phyloP scores from a whole-genome alignment of 2,329 filamentous ascomycete species.

The Ampelomyces quisqualis region DNA sequence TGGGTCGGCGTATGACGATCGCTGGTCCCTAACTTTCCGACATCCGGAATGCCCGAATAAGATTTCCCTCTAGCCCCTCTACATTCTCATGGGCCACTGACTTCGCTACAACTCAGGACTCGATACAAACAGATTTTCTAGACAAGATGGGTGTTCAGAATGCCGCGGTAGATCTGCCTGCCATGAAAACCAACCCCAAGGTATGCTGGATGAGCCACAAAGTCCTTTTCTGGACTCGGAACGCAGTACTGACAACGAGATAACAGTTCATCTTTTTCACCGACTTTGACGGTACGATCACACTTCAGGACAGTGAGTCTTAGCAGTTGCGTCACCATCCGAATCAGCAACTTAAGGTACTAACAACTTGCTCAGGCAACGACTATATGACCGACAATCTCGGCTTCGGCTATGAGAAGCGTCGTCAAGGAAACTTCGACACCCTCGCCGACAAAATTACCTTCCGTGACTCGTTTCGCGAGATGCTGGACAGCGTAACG shows the following conservation, averaged over 20 bases:
- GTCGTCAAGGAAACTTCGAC: conserved; percentile 71
- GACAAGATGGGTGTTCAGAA: conserved; percentile 38
- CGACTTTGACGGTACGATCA: conserved; percentile 97
- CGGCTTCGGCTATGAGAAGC: conserved; percentile 73
- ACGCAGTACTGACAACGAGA: conserved; percentile 13
- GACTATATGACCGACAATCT: conserved; percentile 83
- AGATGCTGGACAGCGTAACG: conserved; percentile 87
- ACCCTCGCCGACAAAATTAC: conserved; percentile 69
- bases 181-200: conserved; percentile 62
- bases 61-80: conserved; percentile 17
- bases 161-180: conserved; percentile 44
- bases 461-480: conserved; percentile 81
- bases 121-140: neutral
- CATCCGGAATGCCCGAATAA: conserved; percentile 24
- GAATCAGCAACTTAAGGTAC: conserved; percentile 3
- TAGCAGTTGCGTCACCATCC: conserved; percentile 14
- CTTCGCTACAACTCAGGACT: conserved; percentile 1
- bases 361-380: conserved; percentile 54
- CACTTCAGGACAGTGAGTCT: conserved; percentile 64
- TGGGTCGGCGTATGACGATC: conserved; percentile 18
- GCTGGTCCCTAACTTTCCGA: conserved; percentile 16
- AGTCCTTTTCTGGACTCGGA: conserved; percentile 5
- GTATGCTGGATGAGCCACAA: conserved; percentile 11
- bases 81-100: conserved; percentile 7
- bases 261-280: conserved; percentile 90